A percentile compares a stretch with the other conserved stretches of the same genome.
Evolutionary conservation across 108 stramenopile species (phyloP).

Genomic region (Aurantiochytrium sp.): DNA sequence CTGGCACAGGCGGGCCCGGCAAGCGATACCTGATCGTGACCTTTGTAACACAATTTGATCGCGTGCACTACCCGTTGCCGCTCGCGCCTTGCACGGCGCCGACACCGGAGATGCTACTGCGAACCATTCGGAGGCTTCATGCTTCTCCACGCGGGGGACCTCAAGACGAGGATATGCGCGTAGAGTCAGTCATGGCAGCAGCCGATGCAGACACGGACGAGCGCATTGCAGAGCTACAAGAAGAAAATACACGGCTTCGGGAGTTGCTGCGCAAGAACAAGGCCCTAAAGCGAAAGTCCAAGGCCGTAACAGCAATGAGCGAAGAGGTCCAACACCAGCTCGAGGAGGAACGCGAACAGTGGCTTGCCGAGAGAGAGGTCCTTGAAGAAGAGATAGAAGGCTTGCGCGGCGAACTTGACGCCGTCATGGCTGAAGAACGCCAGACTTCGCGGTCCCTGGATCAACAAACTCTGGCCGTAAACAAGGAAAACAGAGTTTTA

Average conservation of each 20-base stretch:
- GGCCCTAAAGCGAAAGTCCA: not conserved
- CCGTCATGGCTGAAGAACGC: not conserved
- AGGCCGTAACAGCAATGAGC: not conserved
- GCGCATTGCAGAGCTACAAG: not conserved
- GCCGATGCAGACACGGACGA: not conserved
- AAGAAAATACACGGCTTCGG: not conserved
- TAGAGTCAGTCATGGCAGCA: not conserved
- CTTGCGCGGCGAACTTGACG: not conserved
- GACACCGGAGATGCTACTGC: not conserved
- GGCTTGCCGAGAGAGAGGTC: not conserved
- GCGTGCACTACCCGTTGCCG: constrained; percentile 57
- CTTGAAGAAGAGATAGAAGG: not conserved
- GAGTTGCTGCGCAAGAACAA: not conserved
- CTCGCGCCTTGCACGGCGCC: constrained; percentile 30
- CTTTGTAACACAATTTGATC: constrained; percentile 48
- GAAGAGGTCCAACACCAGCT: not conserved
- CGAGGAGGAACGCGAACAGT: not conserved
- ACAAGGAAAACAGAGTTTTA: not conserved
- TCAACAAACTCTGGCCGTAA: not conserved
- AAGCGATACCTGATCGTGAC: constrained; percentile 50
- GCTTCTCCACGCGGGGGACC: not conserved
- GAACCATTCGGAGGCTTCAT: constrained; percentile 3
- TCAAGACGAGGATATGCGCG: not conserved
- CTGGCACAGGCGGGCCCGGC: not conserved
- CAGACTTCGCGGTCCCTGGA: not conserved